phyloP scores from a whole-genome alignment of 106 monocot genomes.

The Dendrobium chrysotoxum region DNA sequence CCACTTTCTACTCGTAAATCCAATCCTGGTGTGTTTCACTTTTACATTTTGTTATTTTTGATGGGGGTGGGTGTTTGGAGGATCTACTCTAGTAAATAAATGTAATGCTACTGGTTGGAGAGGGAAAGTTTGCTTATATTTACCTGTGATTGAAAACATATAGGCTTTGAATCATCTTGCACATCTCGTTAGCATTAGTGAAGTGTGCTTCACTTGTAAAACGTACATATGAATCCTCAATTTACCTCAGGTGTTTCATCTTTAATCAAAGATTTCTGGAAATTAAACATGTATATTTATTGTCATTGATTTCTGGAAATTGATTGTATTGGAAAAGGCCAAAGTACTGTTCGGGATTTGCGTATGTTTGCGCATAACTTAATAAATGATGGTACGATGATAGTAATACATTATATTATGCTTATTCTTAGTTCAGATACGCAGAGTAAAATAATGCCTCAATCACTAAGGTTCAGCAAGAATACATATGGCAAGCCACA shows the following conservation, averaged over 20 bases:
- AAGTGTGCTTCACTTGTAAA: background rate
- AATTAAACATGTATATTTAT: background rate
- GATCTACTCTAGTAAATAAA: background rate
- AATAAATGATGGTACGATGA: background rate
- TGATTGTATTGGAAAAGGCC: background rate
- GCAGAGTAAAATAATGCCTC: constrained; percentile 39
- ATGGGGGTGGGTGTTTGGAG: background rate
- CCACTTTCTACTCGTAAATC: background rate
- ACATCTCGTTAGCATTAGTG: background rate
- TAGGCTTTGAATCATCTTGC: background rate
- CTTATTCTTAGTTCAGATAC: constrained; percentile 60
- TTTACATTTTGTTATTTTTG: background rate
- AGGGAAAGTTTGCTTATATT: background rate
- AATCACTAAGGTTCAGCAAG: constrained; percentile 61
- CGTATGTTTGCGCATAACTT: background rate
- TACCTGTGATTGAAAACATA: background rate
- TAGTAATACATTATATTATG: background rate
- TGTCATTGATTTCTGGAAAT: background rate
- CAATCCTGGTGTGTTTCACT: background rate
- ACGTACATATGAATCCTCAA: background rate
- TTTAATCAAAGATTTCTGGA: background rate
- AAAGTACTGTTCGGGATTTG: background rate
- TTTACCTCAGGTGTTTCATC: background rate
- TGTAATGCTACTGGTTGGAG: background rate
- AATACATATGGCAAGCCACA: constrained; percentile 90